Base-by-base conservation (phyloP, 140 eudicot species). In the Artemisia princeps region DNA sequence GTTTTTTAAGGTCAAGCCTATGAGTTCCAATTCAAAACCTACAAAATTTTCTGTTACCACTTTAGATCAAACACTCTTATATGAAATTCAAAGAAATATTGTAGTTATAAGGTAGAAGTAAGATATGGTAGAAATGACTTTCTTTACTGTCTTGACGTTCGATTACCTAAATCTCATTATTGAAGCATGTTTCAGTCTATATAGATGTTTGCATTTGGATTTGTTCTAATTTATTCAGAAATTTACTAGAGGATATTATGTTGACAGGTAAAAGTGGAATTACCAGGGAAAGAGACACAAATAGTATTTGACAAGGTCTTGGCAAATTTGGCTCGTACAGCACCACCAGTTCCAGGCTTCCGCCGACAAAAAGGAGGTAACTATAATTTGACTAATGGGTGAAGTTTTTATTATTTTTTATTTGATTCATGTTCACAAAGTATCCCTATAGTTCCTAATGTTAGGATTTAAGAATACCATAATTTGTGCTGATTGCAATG, bases 311-410 rank as follows among this genome's bases (percentile, higher is more conserved):
- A 81, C n/a, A 84, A 82, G 71, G 78, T 87, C 64, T 77, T 91
- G 74, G 60, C 85, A 69, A 87, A 78, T 79, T 85, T 91, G 72
- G 95, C 96, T 55, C 85, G 84, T 55, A 74, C 97, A 40, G 97
- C 97, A 62, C 96, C 97, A 68, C 89, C 94, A 13, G 83, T 87
- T 87, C 95, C 97, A 59, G 97, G 97, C 45, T 91, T 91, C 74
- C 96, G 96, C 53, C 63, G 83, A 62, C 87, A 91, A 71, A 91
- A 91, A 87, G 97, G 97, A 83, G 97, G 97, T 87, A 83, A 72
- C 24, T 51, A n/a, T 60, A 61, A 64, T 22, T 58, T 51, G 57
- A 44, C 19, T 24, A 20, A 69, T 53, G 23, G 17, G 66, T 16
- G 52, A 44, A 33, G 17, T 61, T 60, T n/a, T 28, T 37, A 37